phyloP scores from a whole-genome alignment of 805 yeast species.

The Helenozyma rhizophorensis region DNA sequence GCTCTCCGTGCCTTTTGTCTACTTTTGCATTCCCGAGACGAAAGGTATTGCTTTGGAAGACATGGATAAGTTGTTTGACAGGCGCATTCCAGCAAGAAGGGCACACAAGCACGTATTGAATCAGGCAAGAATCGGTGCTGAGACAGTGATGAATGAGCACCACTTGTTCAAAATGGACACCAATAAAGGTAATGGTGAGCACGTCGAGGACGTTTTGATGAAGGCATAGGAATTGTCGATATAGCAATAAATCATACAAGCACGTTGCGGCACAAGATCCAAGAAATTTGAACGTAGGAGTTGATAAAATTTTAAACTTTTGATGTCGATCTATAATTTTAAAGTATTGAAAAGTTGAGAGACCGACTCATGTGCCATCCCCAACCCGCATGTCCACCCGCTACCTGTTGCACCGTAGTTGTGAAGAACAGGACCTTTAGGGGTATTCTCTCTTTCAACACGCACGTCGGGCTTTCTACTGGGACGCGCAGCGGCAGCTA shows the following conservation, averaged over 20 bases:
- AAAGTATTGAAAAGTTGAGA: no score
- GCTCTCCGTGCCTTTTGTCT: conserved; percentile 34
- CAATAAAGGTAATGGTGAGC: conserved; percentile 16
- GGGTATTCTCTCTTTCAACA: conserved; percentile 1
- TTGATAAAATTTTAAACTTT: no score
- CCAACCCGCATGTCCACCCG: conserved; percentile 2
- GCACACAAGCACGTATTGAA: conserved; percentile 20
- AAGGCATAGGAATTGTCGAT: background rate
- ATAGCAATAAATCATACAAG: background rate
- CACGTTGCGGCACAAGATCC: no score
- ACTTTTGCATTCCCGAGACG: conserved; percentile 35
- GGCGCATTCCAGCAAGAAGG: conserved; percentile 16
- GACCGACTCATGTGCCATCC: conserved; percentile 1
- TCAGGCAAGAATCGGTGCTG: conserved; percentile 14
- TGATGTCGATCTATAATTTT: no score
- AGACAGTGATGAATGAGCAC: conserved; percentile 11
- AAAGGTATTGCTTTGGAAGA: conserved; percentile 34
- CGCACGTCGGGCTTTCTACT: conserved; percentile 2
- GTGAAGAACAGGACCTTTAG: conserved; percentile 1
- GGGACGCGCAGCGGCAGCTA: no score
- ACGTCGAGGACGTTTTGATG: conserved; percentile 13
- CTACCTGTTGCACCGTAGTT: conserved; percentile 3
- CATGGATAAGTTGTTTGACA: conserved; percentile 25
- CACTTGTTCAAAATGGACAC: conserved; percentile 20
- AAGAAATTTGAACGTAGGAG: no score